Evolutionary conservation across 176 grass and related monocot species (phyloP).

Genomic region (Lolium multiflorum): DNA sequence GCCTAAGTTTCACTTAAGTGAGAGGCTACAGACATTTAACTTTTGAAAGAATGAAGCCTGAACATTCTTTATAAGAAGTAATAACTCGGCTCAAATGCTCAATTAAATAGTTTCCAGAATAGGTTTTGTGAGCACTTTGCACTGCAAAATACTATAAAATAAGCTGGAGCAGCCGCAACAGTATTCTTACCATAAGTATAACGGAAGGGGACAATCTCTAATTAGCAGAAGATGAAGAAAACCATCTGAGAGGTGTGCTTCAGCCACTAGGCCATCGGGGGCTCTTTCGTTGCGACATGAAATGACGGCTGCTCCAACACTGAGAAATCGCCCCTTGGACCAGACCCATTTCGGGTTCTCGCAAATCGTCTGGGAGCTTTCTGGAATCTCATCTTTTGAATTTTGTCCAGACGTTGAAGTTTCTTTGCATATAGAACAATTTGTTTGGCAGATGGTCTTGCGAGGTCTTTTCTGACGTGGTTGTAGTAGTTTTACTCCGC

Average conservation of each 20-base stretch:
- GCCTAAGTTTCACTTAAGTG: neutral
- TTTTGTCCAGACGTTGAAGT: conserved; percentile 43
- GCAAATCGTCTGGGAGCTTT: conserved; percentile 36
- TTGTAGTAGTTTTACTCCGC: conserved; percentile 37
- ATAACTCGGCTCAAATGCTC: neutral
- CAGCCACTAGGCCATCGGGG: conserved; percentile 85
- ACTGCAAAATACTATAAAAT: neutral
- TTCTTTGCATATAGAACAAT: conserved; percentile 74
- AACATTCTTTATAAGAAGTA: neutral
- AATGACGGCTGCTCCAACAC: conserved; percentile 88
- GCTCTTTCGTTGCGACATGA: conserved; percentile 95
- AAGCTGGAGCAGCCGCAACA: conserved; percentile 11
- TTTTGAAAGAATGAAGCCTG: neutral
- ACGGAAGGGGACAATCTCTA: conserved; percentile 85
- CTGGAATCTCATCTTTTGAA: conserved; percentile 31
- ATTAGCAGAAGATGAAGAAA: conserved; percentile 96
- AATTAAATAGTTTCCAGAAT: neutral
- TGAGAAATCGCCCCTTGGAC: conserved; percentile 76
- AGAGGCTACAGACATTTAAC: conserved; percentile 17
- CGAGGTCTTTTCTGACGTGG: conserved; percentile 35
- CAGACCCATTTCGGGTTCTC: conserved; percentile 70
- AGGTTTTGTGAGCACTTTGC: neutral
- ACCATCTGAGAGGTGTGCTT: conserved; percentile 90
- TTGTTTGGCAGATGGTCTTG: conserved; percentile 67
- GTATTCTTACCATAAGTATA: conserved; percentile 79